Evolutionary conservation across 2,329 filamentous ascomycete species (phyloP).

Genomic region (Cytospora mali): DNA sequence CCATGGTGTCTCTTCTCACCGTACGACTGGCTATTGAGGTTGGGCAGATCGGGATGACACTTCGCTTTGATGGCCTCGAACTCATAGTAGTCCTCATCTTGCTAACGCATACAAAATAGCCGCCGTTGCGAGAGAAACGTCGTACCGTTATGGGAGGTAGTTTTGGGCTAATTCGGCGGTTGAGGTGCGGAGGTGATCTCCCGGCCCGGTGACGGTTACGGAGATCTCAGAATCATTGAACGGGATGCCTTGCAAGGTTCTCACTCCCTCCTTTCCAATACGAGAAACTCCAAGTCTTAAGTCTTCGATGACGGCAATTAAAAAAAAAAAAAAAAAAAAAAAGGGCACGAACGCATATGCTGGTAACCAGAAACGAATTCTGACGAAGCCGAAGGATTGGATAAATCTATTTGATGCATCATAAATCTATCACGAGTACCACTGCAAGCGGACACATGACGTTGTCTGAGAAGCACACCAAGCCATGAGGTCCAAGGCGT

Average conservation of each 20-base stretch:
- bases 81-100: no score
- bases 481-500: neutral
- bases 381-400: neutral
- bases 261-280: neutral
- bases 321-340: neutral
- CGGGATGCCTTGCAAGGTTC: neutral
- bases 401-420: neutral
- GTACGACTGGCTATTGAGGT: conserved; percentile 14
- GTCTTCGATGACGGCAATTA: neutral
- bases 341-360: no score
- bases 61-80: no score
- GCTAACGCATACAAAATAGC: no score
- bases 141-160: neutral
- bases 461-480: neutral
- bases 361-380: neutral
- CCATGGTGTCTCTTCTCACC: conserved; percentile 29
- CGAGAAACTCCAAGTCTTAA: neutral
- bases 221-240: neutral
- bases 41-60: neutral
- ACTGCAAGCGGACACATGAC: neutral
- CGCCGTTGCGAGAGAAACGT: no score
- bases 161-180: neutral
- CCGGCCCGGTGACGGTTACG: neutral
- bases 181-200: neutral
- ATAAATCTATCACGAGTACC: neutral